Evolutionary conservation across 495 filamentous ascomycete genomes (phyloP), one percentile per base, ranked within the genome.

Genomic region (Clohesyomyces aquaticus): DNA sequence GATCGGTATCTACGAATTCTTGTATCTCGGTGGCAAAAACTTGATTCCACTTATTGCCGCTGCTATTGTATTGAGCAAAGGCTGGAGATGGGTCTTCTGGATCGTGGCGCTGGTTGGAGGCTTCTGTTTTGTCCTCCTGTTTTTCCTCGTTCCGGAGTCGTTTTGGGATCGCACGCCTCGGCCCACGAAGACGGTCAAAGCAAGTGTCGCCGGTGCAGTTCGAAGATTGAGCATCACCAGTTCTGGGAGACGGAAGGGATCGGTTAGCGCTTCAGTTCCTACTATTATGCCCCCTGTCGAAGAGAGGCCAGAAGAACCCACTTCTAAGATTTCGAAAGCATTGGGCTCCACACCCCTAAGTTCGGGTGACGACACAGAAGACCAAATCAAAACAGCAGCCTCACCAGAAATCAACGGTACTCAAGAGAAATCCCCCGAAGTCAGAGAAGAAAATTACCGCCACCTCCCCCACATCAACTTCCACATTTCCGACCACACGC

Each of bases 11-110:
- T 98, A 98, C 73, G 96, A 92, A 0, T 76, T 98, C 10, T 74
- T 96, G 2, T 80, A 96, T n/a, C 82, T 98, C 0, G 90, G 91
- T 12, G 93, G 93, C 12, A 96, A 96, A 78, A 96, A 96, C 65
- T 73, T 98, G 43, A 81, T 96, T n/a, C 93, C 93, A n/a, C 74
- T 96, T 50, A 88, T 91, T 10, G 92, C 88, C 74, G 93, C 93
- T 11, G 91, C 80, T 10, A 88, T 98, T 51, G 95, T 96, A 26
- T 72, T 80, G 68, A 78, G 59, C 19, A 38, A 38, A 38, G 32
- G 32, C 32, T 38, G 32, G 32, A 38, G 32, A 38, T 38, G 32
- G 32, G 14, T 16, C 11, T 70, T 68, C 48, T 68, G 88, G 89
- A 85, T 95, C 65, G 88, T 96, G 56, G 87, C 93, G 4, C 89